Base-by-base conservation (phyloP, 768 basidiomycete species). In the Suillus subaureus region DNA sequence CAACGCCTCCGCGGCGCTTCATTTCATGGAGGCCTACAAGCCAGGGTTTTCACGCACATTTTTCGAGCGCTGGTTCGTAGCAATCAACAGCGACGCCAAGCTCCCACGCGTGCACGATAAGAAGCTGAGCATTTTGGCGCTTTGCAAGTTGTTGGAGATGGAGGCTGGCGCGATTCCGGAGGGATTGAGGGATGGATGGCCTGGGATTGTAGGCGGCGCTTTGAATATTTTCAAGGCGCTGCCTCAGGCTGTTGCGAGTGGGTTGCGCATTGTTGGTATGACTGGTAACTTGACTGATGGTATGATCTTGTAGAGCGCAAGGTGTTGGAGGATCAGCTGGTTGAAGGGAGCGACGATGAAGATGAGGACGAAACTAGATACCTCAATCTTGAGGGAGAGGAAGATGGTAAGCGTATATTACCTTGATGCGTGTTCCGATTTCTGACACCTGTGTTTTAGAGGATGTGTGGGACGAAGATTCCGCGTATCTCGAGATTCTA, bases 31-130 rank as follows among this genome's bases (percentile, higher is more conserved):
- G 72, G 75, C 69, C 39, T 78, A 82, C 71, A 81, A 81, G 31
- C 77, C 87, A 0, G 88, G 88, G n/a, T 79, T 83, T 43, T 84
- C 90, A 0, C 87, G 89, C 43, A 72, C 76, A n/a, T 94, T 96
- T 82, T 94, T 96, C 73, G 87, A 93, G 72, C 84, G 81, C 68
- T 96, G 94, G 94, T 95, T 96, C 73, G 84, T 77, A 13, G 86
- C 87, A 13, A 91, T 94, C 76, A 88, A 87, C 64, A 72, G 68
- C 43, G 80, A 83, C 18, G 80, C 75, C 31, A 84, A 82, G 57
- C 83, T 95, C 42, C 92, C 93, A 15, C 87, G 94, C 23, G 93
- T 97, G 52, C 94, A 97, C 73, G 94, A 96, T 79, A 94, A 95
- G 84, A 94, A 91, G 77, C 79, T 96, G 64, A 87, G 85, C 69